Conservation (phyloP, 345 rosid genomes). For the Psidium guajava region DNA sequence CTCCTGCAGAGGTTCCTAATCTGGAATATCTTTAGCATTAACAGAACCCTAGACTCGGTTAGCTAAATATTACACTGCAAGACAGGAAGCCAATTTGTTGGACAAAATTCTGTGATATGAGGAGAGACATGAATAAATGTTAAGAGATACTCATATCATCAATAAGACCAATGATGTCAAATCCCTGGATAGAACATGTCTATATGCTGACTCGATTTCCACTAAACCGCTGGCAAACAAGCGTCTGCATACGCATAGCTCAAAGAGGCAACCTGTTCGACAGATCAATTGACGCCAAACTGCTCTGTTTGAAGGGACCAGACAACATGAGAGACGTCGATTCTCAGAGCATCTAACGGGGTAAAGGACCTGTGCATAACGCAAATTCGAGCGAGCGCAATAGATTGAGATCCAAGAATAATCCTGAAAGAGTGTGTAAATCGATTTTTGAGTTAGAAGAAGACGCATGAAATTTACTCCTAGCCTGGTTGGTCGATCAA, state of each 20-base stretch:
- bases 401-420: neutral
- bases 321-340: neutral
- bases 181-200: neutral
- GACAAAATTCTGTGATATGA: neutral
- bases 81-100: neutral
- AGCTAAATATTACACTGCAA: neutral
- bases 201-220: neutral
- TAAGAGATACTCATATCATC: neutral
- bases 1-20: neutral
- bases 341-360: neutral
- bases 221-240: neutral
- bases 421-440: neutral
- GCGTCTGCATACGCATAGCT: neutral
- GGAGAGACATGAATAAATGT: neutral
- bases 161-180: neutral
- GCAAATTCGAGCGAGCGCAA: neutral
- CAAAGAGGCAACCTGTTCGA: neutral
- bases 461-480: neutral
- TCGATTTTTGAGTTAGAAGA: neutral
- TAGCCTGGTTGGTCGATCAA: neutral
- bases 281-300: neutral
- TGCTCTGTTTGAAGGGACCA: neutral
- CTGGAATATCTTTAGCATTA: neutral
- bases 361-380: neutral
- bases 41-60: neutral